phyloP scores from a whole-genome alignment of 1,284 basidiomycete species.

The Cryptococcus hybrid region DNA sequence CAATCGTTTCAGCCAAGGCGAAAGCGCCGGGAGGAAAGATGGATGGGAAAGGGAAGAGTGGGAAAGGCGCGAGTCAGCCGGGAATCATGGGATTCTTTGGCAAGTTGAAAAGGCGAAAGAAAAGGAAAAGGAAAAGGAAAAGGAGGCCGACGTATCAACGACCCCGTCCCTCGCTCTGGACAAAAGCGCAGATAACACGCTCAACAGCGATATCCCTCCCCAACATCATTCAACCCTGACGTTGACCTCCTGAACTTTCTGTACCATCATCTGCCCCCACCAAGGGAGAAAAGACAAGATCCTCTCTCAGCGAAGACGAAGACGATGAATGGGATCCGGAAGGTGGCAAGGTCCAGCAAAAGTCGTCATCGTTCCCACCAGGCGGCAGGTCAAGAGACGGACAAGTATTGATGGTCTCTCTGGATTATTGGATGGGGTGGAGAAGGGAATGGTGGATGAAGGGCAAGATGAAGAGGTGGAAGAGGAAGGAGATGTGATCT shows the following conservation, averaged over 20 bases:
- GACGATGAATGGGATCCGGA: conserved; percentile 39
- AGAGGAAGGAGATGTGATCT: conserved; percentile 7
- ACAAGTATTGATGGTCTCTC: conserved; percentile 13
- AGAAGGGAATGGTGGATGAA: conserved; percentile 4
- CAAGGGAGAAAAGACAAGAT: conserved; percentile 11
- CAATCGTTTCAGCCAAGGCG: background rate
- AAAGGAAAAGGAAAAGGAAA: conserved; percentile 1
- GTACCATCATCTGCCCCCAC: background rate
- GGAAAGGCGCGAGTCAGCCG: conserved; percentile 1
- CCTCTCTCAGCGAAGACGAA: conserved; percentile 35
- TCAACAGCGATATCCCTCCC: no score
- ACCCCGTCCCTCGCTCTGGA: background rate
- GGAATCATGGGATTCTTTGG: conserved; percentile 16
- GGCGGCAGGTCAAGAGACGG: conserved; percentile 7
- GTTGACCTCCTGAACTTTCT: background rate
- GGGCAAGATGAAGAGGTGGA: conserved; percentile 7
- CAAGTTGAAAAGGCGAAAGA: conserved; percentile 3
- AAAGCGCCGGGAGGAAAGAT: background rate
- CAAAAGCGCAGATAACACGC: no score
- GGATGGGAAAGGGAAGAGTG: background rate
- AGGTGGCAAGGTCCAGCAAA: conserved; percentile 15
- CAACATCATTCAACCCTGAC: background rate
- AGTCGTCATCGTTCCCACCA: conserved; percentile 29
- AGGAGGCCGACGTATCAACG: background rate
- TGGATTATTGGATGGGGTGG: background rate